A percentile compares a stretch with the other conserved stretches of the same genome.
phyloP scores from a whole-genome alignment of 345 rosid genomes.

The Anastatica hierochuntica region DNA sequence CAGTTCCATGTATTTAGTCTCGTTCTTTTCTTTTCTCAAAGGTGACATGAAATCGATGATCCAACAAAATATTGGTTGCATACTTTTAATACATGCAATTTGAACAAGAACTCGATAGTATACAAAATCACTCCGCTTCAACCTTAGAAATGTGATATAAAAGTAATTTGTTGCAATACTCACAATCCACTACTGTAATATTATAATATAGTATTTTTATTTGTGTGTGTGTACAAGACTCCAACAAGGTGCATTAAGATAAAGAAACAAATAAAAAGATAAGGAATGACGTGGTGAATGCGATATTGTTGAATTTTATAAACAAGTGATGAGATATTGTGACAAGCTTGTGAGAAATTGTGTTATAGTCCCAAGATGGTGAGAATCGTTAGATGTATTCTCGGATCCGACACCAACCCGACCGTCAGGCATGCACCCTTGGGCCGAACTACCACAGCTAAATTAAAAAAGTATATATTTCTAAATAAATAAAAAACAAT shows the following conservation, averaged over 20 bases:
- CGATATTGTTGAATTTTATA: background rate
- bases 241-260: slow-evolving; percentile 9
- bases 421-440: background rate
- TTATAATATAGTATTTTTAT: background rate
- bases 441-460: too few relatives aligned
- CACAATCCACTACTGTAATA: background rate
- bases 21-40: too few relatives aligned
- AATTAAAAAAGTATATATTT: too few relatives aligned
- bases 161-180: background rate
- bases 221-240: slow-evolving; percentile 1
- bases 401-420: slow-evolving; percentile 44
- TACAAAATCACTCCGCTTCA: too few relatives aligned
- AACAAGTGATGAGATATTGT: background rate
- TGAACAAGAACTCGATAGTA: too few relatives aligned
- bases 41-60: too few relatives aligned
- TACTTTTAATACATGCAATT: too few relatives aligned
- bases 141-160: too few relatives aligned
- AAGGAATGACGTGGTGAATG: slow-evolving; percentile 14
- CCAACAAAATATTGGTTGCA: too few relatives aligned
- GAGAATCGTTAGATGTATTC: slow-evolving; percentile 12
- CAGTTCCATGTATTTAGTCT: too few relatives aligned
- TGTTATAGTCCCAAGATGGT: slow-evolving; percentile 7
- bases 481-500: background rate
- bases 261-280: background rate
- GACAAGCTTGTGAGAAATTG: slow-evolving; percentile 12